phyloP scores from a whole-genome alignment of 1,284 basidiomycete species.

The Phaffia rhodozyma region DNA sequence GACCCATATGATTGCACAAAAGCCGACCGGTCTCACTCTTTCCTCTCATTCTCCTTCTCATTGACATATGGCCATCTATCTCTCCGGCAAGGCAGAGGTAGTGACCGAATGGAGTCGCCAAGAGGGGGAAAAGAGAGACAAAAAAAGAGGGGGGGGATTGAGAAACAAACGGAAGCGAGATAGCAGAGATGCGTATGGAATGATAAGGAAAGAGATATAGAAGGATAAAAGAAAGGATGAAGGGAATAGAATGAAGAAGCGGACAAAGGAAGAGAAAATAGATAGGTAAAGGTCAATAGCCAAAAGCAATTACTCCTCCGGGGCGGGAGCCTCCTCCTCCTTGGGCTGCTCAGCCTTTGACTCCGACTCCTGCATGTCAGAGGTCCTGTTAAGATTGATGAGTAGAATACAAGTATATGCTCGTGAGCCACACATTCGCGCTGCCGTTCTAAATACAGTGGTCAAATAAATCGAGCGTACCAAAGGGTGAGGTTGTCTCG shows the following conservation, averaged over 20 bases:
- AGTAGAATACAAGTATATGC: not conserved
- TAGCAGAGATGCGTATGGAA: too few relatives aligned
- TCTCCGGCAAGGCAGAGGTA: too few relatives aligned
- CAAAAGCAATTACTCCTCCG: not conserved
- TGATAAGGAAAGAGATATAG: not conserved
- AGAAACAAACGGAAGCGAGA: not conserved
- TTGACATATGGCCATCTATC: too few relatives aligned
- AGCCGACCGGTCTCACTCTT: too few relatives aligned
- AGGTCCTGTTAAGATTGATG: constrained; percentile 1
- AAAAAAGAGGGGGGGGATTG: not conserved
- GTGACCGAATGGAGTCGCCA: not conserved
- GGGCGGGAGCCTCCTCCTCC: constrained; percentile 15
- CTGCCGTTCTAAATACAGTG: not conserved
- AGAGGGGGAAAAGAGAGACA: not conserved
- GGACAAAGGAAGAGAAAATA: constrained; percentile 1
- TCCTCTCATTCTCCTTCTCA: too few relatives aligned
- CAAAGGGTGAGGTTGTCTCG: constrained; percentile 97
- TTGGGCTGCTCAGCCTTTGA: constrained; percentile 26
- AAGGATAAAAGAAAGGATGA: not conserved
- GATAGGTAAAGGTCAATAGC: not conserved
- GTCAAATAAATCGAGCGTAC: constrained; percentile 27
- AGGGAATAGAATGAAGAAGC: not conserved
- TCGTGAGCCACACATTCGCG: not conserved
- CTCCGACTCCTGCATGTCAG: constrained; percentile 29
- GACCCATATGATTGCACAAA: too few relatives aligned